Evolutionary conservation across 805 yeast species (phyloP), one percentile per base, ranked within the genome.

Genomic region (Candida morakotiae): DNA sequence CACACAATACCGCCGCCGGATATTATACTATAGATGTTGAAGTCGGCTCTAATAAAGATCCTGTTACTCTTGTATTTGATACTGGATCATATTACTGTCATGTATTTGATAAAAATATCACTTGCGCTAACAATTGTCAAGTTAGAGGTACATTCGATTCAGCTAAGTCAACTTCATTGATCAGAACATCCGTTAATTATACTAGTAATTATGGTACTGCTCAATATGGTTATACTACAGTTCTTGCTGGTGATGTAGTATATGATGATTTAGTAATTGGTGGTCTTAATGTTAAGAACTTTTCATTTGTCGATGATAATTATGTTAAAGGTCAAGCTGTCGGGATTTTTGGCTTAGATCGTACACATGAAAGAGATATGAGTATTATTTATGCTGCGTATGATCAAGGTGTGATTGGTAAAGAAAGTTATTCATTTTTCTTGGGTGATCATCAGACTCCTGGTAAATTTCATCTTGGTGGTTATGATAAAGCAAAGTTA

Each of bases 401-500:
- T 11, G 8, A 22, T 7, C 19, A 22, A 22, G 34, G 34, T 3
- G 4, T 22, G 6, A 31, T 31, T 10, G 8, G 7, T 8, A 31
- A 21, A 22, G 20, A 27, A 13, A 10, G 13, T 9, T 31, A n/a
- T 22, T 31, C 34, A 3, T 31, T 21, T 14, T 22, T 7, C n/a
- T 15, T 31, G 9, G 27, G 20, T 8, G 34, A 31, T 15, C 14
- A 21, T 4, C 10, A 21, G 23, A 9, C 8, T 19, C 27, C 19
- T 8, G 27, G 27, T 9, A 21, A 21, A 22, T 8, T 31, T 14
- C 20, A 31, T 16, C 3, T 31, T 10, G 34, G 34, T 4, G 34
- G 27, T 22, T 31, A 31, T 15, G 34, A 31, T 11, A n/a, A 31
- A 22, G 34, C 33, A 13, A 30, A 21, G n/a, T n/a, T 30, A 4